Conservation (phyloP, 441 rosid genomes). For the Sinapis alba region DNA sequence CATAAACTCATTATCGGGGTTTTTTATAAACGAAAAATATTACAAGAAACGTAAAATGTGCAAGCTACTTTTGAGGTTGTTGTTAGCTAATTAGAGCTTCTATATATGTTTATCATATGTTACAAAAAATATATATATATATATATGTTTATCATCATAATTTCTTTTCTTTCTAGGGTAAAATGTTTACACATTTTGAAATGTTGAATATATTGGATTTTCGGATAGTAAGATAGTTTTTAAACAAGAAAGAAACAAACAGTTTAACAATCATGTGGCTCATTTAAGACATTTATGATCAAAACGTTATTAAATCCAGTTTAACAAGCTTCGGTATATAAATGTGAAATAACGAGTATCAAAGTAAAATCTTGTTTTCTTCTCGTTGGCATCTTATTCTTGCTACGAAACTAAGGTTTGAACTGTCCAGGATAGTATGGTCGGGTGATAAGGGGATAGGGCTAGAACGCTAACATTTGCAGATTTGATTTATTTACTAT, state of each 20-base stretch:
- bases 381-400: constrained; percentile 11
- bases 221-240: neutral
- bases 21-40: neutral
- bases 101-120: neutral
- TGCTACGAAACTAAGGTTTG: constrained; percentile 1
- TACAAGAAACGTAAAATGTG: neutral
- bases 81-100: neutral
- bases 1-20: neutral
- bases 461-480: too few species aligned
- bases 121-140: too few species aligned
- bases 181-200: neutral
- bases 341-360: neutral
- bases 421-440: too few species aligned
- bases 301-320: neutral
- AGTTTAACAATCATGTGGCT: neutral
- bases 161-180: neutral
- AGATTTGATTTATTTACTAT: too few species aligned
- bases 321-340: too few species aligned
- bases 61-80: neutral
- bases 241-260: neutral
- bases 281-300: neutral
- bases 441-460: too few species aligned
- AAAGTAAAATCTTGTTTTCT: neutral
- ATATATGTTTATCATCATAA: neutral
- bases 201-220: neutral